Base-by-base conservation (phyloP, 1,284 basidiomycete genomes). In the Cryptococcus sp. region DNA sequence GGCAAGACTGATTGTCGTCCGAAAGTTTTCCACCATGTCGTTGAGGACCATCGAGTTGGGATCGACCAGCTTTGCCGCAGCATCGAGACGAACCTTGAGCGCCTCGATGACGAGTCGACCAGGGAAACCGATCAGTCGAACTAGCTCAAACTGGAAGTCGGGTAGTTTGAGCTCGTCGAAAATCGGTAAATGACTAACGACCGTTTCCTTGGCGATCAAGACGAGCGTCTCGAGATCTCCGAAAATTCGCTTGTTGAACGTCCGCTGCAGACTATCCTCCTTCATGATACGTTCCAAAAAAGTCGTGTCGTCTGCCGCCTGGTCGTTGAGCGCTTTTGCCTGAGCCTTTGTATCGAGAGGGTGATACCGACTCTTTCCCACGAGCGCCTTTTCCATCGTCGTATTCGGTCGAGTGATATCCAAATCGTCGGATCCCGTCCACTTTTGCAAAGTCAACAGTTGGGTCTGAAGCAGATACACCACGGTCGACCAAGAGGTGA, bases 211-310 rank as follows among this genome's bases (percentile, higher is more conserved):
- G 52, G 92, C 88, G 53, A 85, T 84, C 45, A 85, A 82, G 49
- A 98, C 83, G 58, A 95, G 85, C 18, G 83, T 78, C 67, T 93
- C 85, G 19, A 95, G 82, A 32, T 88, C 90, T 42, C 84, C 82
- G 59, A 98, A 81, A 51, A 91, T 91, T 23, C 91, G 87, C 65
- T 87, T 90, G 73, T 95, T 91, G 68, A 98, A 97, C 3, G 89
- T 92, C 45, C 86, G 80, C 70, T 95, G 87, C 61, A 97, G 83
- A 16, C 86, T 87, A 63, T 97, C 94, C 72, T 98, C 95, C 69
- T 97, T 97, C 52, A 97, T 80, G 35, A 98, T 78, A 33, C 91
- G 83, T 69, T 98, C 95, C 31, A 97, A 85, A 68, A 98, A 98
- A 43, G 84, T 88, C 34, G 82, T 61, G 82, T 87, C 53, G 79